Base-by-base conservation (phyloP, 2,329 filamentous ascomycete species). In the Bipolaris oryzae region DNA sequence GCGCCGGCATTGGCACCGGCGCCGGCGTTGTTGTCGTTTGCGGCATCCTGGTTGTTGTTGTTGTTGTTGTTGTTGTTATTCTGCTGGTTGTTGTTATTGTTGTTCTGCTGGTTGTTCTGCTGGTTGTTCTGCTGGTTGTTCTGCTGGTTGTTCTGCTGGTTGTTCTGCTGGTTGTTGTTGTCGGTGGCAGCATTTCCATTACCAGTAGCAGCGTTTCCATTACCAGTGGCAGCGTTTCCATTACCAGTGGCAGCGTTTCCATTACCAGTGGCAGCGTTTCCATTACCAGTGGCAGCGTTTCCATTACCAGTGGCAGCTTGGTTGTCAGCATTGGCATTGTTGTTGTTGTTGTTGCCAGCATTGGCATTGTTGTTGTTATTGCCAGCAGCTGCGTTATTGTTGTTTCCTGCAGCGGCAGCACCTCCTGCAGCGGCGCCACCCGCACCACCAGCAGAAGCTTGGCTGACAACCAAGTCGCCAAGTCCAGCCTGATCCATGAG, bases 401-500 rank as follows among this genome's bases (percentile, higher is more conserved):
- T 23, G 21, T 23, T 23, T 7, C 52, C 59, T 2, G 65, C 69
- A 38, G 58, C 70, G 44, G 57, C 68, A 15, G 57, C 67, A 35
- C 58, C 71, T 25, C 71, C 76, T 20, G 68, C 73, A 37, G 67
- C 76, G 31, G 33, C 33, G 6, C 33, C 37, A 11, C 16, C 23
- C 4, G 74, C 74, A 53, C 72, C 75, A 21, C 65, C 67, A 55
- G 63, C 72, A 5, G 71, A 73, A 9, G 74, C 77, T 51, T 77
- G 74, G 18, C 77, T 71, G 13, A 63, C 70, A 2, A 83, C 84
- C 63, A 90, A 87, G 74, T 86, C 86, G 61, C 80, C 79, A 69
- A 90, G 87, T 11, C 87, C 88, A 54, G 87, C 81, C 20, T 83
- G 84, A 46, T 75, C 77, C 76, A 88, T 81, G 56, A 90, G 76